Conservation (phyloP, 768 basidiomycete genomes). For the Jaapia argillacea region DNA sequence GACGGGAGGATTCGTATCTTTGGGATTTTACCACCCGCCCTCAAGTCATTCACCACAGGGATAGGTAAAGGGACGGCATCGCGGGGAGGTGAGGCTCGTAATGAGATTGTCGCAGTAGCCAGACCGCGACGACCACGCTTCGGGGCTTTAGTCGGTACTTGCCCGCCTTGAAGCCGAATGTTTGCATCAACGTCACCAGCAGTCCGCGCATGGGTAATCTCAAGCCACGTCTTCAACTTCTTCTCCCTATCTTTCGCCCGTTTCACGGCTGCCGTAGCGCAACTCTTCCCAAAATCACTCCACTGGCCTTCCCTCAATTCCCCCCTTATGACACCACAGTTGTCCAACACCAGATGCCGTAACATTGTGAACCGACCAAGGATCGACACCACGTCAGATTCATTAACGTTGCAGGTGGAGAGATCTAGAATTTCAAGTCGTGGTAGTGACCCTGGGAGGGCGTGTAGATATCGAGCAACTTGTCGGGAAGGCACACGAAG, state of each 20-base stretch:
- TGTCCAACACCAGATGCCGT: conserved; percentile 63
- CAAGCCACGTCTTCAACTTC: conserved; percentile 41
- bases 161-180: neutral
- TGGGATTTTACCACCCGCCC: conserved; percentile 8
- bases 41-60: neutral
- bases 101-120: conserved; percentile 55
- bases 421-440: conserved; percentile 60
- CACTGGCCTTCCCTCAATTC: conserved; percentile 48
- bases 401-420: conserved; percentile 53
- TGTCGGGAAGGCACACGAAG: conserved; percentile 66
- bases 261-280: conserved; percentile 51
- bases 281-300: conserved; percentile 46
- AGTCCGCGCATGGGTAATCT: conserved; percentile 11
- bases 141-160: conserved; percentile 1
- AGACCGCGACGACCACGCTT: conserved; percentile 48
- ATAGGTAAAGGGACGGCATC: neutral
- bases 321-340: conserved; percentile 43
- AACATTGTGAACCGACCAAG: conserved; percentile 40
- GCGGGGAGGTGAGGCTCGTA: conserved; percentile 15
- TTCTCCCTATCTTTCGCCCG: conserved; percentile 62
- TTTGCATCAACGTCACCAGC: neutral
- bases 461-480: conserved; percentile 32
- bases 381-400: conserved; percentile 43
- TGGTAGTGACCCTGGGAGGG: conserved; percentile 26
- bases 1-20: conserved; percentile 52